Conservation (phyloP, 352 stramenopile species). For the Blastocystis hominis region DNA sequence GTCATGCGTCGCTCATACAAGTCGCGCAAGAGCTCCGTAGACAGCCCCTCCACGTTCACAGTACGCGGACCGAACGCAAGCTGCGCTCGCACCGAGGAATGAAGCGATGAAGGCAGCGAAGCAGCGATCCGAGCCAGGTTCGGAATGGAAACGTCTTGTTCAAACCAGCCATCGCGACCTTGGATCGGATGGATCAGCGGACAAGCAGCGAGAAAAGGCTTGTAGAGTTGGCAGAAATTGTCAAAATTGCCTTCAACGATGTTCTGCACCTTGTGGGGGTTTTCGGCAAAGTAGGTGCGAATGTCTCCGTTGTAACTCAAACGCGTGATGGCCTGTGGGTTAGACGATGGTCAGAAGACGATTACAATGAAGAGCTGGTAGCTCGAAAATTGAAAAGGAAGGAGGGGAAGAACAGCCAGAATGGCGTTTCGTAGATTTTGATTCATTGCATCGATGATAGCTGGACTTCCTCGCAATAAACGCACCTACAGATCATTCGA, state of each 20-base stretch:
- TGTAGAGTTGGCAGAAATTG: constrained; percentile 20
- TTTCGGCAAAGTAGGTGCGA: constrained; percentile 54
- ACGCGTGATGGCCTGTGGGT: constrained; percentile 39
- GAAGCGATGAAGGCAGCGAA: background rate
- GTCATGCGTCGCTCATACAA: constrained; percentile 32
- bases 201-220: background rate
- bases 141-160: constrained; percentile 18
- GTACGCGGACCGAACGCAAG: background rate
- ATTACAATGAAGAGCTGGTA: constrained; percentile 26
- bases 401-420: constrained; percentile 1
- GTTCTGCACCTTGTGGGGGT: constrained; percentile 58
- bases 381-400: background rate
- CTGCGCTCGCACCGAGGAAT: background rate
- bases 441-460: background rate
- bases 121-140: constrained; percentile 1
- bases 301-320: constrained; percentile 57
- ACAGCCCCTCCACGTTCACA: background rate
- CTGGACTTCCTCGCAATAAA: background rate
- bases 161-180: background rate
- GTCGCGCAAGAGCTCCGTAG: background rate
- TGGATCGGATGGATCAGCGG: constrained; percentile 20
- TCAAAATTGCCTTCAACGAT: constrained; percentile 47
- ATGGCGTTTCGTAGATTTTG: constrained; percentile 35
- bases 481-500: background rate
- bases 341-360: background rate